These are phyloP conservation scores for Quercus phellos DNA, from an alignment of 331 rosid genomes.

Conservation along the genomic window DNA sequence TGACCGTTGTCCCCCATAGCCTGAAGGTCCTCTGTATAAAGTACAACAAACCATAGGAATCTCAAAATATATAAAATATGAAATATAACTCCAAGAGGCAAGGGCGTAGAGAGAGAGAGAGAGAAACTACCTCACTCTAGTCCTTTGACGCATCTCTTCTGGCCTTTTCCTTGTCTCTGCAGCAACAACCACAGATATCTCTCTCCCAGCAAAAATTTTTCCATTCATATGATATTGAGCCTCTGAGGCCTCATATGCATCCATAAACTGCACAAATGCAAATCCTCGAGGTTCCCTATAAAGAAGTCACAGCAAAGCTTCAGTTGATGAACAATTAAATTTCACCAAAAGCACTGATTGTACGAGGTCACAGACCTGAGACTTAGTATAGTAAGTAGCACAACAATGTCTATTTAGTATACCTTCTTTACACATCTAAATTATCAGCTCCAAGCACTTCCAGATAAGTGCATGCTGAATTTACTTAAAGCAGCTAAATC, in stretches of 20 bases:
- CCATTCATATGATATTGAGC: conserved; percentile 99
- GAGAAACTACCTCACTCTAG: conserved; percentile 54
- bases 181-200: conserved; percentile 91
- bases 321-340: conserved; percentile 24
- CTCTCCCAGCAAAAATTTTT: conserved; percentile 91
- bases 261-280: conserved; percentile 97
- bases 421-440: conserved; percentile 48
- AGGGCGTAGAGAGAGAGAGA: neutral
- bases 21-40: conserved; percentile 56
- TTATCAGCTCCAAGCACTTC: conserved; percentile 38
- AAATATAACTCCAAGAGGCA: neutral
- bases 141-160: conserved; percentile 86
- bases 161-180: conserved; percentile 99
- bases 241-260: conserved; percentile 87
- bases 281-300: conserved; percentile 97
- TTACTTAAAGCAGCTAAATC: conserved; percentile 49
- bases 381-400: conserved; percentile 33
- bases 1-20: conserved; percentile 71
- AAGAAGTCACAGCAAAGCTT: conserved; percentile 21
- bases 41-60: conserved; percentile 7
- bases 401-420: conserved; percentile 36
- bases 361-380: conserved; percentile 28
- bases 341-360: conserved; percentile 20
- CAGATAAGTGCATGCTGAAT: conserved; percentile 51
- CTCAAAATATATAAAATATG: conserved; percentile 4